Percentiles rank a stretch among this genome's conserved stretches.
These are phyloP conservation scores for Daldinia eschscholtzii DNA, from an alignment of 2,329 filamentous ascomycete genomes.

Conservation along the genomic window DNA sequence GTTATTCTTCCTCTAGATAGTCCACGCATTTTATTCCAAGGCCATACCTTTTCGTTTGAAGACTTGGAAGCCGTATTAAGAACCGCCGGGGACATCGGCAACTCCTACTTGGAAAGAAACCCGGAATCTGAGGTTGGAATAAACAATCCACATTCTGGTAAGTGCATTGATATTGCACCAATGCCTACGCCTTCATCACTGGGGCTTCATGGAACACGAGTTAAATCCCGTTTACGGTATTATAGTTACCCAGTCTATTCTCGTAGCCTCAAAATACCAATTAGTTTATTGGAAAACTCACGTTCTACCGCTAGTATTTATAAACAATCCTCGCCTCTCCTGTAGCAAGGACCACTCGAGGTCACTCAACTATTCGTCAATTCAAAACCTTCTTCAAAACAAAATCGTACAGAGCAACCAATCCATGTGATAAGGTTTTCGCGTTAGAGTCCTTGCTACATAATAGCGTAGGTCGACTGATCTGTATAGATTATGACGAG, in stretches of 20 bases:
- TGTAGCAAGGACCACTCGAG: too few relatives aligned
- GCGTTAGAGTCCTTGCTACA: slow-evolving; percentile 21
- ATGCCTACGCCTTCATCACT: neutral
- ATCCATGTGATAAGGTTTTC: slow-evolving; percentile 23
- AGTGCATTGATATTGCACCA: too few relatives aligned
- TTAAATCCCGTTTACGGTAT: neutral
- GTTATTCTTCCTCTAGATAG: slow-evolving; percentile 4
- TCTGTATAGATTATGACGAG: slow-evolving; percentile 25
- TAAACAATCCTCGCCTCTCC: too few relatives aligned
- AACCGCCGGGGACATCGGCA: too few relatives aligned
- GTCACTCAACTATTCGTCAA: too few relatives aligned
- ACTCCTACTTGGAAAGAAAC: too few relatives aligned
- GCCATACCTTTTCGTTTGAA: slow-evolving; percentile 9
- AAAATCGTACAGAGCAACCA: neutral
- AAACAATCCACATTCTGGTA: too few relatives aligned
- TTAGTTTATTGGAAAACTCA: too few relatives aligned
- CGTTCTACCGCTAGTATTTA: too few relatives aligned
- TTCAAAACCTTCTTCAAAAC: slow-evolving; percentile 3
- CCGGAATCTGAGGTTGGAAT: too few relatives aligned
- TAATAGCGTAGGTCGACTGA: neutral
- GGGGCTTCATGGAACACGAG: neutral
- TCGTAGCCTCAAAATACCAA: neutral
- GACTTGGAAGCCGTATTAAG: neutral
- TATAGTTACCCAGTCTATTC: neutral
- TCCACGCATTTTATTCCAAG: slow-evolving; percentile 17